Evolutionary conservation across 129 eudicot species (phyloP), one percentile per base, ranked within the genome.

Genomic region (Calendula officinalis): DNA sequence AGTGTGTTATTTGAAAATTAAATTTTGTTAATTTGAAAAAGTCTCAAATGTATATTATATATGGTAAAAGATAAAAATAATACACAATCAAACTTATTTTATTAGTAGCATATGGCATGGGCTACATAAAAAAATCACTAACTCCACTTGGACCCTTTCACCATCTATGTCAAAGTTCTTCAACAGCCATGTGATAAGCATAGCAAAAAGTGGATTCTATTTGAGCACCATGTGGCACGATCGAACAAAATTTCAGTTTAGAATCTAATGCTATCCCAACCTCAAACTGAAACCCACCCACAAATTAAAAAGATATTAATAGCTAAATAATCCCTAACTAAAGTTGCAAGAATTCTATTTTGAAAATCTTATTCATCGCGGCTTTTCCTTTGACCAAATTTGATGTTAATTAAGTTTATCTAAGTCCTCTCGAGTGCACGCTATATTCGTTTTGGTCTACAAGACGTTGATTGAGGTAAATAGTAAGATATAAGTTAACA

Each of bases 211-310:
- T 66, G 61, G 73, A 74, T 74, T 74, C 78, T 47, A 57, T 57
- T 66, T 66, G 68, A 57, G 73, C 73, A 66, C 66, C 73, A 66
- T 66, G 62, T 58, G 48, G 66, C 62, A 48, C 40, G 68, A 22
- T 22, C 30, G 30, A 74, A 66, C 61, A 66, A 66, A 48, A 32
- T 57, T 56, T 38, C 35, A n/a, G 67, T 6, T 66, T 46, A 66
- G 78, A 68, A 74, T 74, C 68, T 39, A 74, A 66, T 74, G 48
- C 78, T 66, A 74, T 66, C 73, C 62, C 68, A 74, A 74, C 62
- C 68, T 68, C 73, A 57, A 74, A 74, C 73, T 74, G 32, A 65
- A 30, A 57, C 68, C 78, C 73, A 74, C 73, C 78, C 73, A 66
- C 73, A 48, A 2, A 57, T n/a, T n/a, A 22, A 22, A 56, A 36